These are phyloP conservation scores for Botrytis cinerea DNA, from an alignment of 2,329 filamentous ascomycete species.

Conservation along the genomic window DNA sequence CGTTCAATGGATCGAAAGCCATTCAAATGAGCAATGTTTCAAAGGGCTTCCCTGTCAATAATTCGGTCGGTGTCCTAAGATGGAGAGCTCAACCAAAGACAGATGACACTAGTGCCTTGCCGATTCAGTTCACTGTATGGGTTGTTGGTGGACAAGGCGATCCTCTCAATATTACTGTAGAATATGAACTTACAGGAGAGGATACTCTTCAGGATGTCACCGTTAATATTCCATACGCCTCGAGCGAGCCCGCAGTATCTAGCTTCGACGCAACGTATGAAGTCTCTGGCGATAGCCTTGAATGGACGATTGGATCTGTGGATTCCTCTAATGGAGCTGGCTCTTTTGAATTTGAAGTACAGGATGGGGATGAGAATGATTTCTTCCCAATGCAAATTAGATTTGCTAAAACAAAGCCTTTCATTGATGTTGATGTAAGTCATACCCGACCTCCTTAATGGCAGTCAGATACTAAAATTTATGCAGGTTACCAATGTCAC, in stretches of 20 bases:
- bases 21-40: conserved; percentile 89
- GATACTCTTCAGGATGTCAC: conserved; percentile 80
- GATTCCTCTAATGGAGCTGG: conserved; percentile 81
- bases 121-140: conserved; percentile 97
- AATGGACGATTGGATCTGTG: conserved; percentile 89
- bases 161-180: conserved; percentile 87
- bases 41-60: conserved; percentile 92
- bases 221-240: conserved; percentile 83
- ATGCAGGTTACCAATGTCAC: conserved; percentile 66
- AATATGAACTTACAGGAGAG: conserved; percentile 87
- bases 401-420: conserved; percentile 84
- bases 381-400: conserved; percentile 97
- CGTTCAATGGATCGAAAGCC: conserved; percentile 78
- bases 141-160: conserved; percentile 82
- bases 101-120: conserved; percentile 78
- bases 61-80: conserved; percentile 86
- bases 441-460: neutral
- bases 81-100: conserved; percentile 85
- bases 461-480: conserved; percentile 36
- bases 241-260: conserved; percentile 82
- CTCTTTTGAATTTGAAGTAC: conserved; percentile 93
- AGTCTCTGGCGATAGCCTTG: conserved; percentile 86
- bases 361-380: conserved; percentile 83
- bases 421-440: conserved; percentile 90
- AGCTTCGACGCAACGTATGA: conserved; percentile 95